Base-by-base conservation (phyloP, 2,329 filamentous ascomycete genomes). In the Cladosporium sp. region DNA sequence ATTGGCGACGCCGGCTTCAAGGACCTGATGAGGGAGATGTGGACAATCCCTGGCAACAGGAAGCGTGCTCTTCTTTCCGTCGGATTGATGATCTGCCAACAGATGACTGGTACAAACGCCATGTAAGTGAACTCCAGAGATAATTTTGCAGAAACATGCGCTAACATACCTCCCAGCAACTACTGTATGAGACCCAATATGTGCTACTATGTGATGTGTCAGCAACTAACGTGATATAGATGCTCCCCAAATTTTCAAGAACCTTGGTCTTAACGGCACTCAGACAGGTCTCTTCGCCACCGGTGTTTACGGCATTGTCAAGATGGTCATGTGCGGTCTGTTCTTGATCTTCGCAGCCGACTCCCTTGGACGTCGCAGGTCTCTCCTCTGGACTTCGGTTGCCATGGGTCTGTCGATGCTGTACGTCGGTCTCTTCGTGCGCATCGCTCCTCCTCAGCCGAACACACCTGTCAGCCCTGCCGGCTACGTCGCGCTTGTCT, bases 341-440 rank as follows among this genome's bases (percentile, higher is more conserved):
- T 92, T 92, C 80, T 81, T 92, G 30, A 74, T 89, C 69, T 92
- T 93, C 83, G 84, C 92, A 4, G 90, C 93, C 67, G 90, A 92
- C 75, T 88, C 87, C 1, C 85, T 92, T 1, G 90, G 90, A 26
- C 85, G 90, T 65, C 92, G 92, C 76, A 78, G 80, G 30, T 78
- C 81, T 8, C 77, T 86, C 4, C 44, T 76, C 51, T 75, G 72
- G 73, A 75, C 65, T 80, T 88, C 75, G 70, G 47, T 75, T 82
- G 8, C 68, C 82, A 83, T 85, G 78, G 87, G 83, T 10, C 69
- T 83, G 18, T 83, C 85, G 69, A 89, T 92, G 86, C 86, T 87
- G 76, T 88, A 91, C 74, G 87, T 92, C 66, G 90, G 88, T n/a
- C 82, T 90, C 64, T 92, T 91, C 73, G 85, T 90, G 59, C 83